A percentile compares a stretch with the other conserved stretches of the same genome.
These are phyloP conservation scores for Veloboletus limbatus DNA, from an alignment of 1,284 basidiomycete species.

Conservation along the genomic window DNA sequence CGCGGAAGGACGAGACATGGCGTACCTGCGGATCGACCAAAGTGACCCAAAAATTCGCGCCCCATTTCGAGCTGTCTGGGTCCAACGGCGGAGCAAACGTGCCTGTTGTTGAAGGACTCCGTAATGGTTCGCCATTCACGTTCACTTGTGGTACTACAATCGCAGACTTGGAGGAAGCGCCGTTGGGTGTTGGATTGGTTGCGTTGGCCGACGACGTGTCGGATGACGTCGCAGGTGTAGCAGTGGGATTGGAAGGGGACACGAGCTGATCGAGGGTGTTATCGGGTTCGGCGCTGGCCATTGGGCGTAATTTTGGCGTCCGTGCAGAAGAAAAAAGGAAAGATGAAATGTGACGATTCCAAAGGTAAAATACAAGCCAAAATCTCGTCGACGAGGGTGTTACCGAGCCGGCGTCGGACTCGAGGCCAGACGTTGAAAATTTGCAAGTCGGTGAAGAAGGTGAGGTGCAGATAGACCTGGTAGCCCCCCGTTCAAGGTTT, in stretches of 20 bases:
- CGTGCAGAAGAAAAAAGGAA: background rate
- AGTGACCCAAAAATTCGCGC: slow-evolving; percentile 86
- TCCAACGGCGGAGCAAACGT: slow-evolving; percentile 21
- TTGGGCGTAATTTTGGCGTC: slow-evolving; percentile 13
- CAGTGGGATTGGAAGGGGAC: slow-evolving; percentile 3
- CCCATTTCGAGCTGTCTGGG: slow-evolving; percentile 46
- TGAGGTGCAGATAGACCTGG: slow-evolving; percentile 23
- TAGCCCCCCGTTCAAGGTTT: slow-evolving; percentile 10
- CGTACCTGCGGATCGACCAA: slow-evolving; percentile 76
- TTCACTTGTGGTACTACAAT: slow-evolving; percentile 35
- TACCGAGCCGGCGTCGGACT: slow-evolving; percentile 10
- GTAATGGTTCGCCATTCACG: slow-evolving; percentile 32
- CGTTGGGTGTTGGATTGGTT: slow-evolving; percentile 13
- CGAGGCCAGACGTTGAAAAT: slow-evolving; percentile 25
- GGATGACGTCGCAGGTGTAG: slow-evolving; percentile 4
- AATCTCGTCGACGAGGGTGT: slow-evolving; percentile 9
- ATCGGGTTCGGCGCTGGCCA: slow-evolving; percentile 28
- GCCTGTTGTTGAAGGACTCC: slow-evolving; percentile 32
- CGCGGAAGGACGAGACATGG: slow-evolving; percentile 14
- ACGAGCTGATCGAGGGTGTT: slow-evolving; percentile 24
- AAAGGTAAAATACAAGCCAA: slow-evolving; percentile 26
- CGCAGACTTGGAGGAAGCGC: slow-evolving; percentile 10
- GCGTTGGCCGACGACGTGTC: slow-evolving; percentile 6
- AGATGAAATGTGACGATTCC: background rate
- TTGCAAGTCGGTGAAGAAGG: slow-evolving; percentile 23